Evolutionary conservation across 1,284 basidiomycete species (phyloP), one percentile per base, ranked within the genome.

Genomic region (Malassezia obtusa): DNA sequence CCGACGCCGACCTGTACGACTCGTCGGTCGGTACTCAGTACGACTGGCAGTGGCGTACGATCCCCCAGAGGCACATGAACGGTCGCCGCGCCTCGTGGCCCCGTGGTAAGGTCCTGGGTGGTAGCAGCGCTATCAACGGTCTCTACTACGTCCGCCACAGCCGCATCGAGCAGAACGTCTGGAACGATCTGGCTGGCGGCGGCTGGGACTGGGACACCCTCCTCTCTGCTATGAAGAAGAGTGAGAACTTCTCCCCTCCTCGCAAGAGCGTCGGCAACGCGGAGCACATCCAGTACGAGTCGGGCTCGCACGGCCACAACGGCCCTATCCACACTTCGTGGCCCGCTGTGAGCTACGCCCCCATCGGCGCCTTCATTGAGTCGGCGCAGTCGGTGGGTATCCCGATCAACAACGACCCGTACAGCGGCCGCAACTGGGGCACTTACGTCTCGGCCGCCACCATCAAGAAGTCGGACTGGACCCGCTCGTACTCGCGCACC

Each of bases 121-220:
- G 79, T 0, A 75, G 73, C 0, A 76, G 76, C 6, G 73, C 75
- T 11, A 77, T 80, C 52, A 80, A 80, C 57, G 71, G 63, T 36
- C 46, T 67, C 38, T 67, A 67, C 58, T 64, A 67, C 24, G 64
- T 67, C 14, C 58, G 60, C 7, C 65, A 28, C 67, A 76, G 67
- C 50, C 76, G 43, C 46, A 46, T 40, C 33, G 63, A 67, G 32
- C 58, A 61, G 28, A 57, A 67, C 33, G 52, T 58, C 11, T 67
- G 63, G 67, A 63, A 55, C 8, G 38, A 57, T 21, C 51, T 65
- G 10, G 57, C 58, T 8, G 59, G 59, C 17, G 63, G 62, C 35
- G 55, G 40, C n/a, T 68, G 67, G 67, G 45, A 32, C 41, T 59
- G 48, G 47, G 52, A 63, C 49, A 59, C 19, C 45, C 12, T 68